Percentiles rank a stretch among this genome's conserved stretches.
phyloP scores from a whole-genome alignment of 176 grass and related monocot species.

The Coix lacrymajobi region DNA sequence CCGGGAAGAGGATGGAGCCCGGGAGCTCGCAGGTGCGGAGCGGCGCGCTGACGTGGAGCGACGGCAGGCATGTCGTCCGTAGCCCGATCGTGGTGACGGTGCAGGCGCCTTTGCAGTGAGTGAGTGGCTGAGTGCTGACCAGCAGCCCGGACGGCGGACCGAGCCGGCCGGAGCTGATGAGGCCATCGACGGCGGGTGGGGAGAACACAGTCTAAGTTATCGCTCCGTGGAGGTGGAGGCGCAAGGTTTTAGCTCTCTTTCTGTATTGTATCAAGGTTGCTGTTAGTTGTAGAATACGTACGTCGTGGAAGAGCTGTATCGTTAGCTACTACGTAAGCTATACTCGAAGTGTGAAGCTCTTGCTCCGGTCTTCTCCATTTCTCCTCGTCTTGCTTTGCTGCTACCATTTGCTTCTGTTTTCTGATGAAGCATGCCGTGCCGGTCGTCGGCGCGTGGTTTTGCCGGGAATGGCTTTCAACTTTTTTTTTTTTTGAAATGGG shows the following conservation, averaged over 20 bases:
- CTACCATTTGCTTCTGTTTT: neutral
- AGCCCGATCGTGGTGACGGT: constrained; percentile 73
- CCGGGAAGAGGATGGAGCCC: constrained; percentile 58
- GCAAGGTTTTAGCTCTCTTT: neutral
- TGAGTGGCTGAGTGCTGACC: neutral
- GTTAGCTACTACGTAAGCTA: neutral
- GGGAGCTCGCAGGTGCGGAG: constrained; percentile 77
- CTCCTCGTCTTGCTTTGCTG: neutral
- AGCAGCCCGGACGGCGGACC: neutral
- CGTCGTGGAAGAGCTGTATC: neutral
- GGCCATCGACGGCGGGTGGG: neutral
- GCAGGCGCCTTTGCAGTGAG: constrained; percentile 73
- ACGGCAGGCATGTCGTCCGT: constrained; percentile 53
- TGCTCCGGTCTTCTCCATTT: constrained; percentile 8
- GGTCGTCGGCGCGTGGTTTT: neutral
- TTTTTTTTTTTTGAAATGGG: no score
- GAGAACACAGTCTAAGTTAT: constrained; percentile 1
- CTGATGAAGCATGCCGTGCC: neutral
- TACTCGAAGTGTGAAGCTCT: neutral
- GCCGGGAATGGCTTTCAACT: neutral
- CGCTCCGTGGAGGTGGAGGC: neutral
- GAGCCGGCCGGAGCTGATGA: neutral
- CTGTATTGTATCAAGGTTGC: neutral
- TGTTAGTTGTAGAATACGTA: neutral
- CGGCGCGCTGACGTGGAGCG: constrained; percentile 64